Conservation (phyloP, 2,329 filamentous ascomycete genomes). For the Mariannaea sp. region DNA sequence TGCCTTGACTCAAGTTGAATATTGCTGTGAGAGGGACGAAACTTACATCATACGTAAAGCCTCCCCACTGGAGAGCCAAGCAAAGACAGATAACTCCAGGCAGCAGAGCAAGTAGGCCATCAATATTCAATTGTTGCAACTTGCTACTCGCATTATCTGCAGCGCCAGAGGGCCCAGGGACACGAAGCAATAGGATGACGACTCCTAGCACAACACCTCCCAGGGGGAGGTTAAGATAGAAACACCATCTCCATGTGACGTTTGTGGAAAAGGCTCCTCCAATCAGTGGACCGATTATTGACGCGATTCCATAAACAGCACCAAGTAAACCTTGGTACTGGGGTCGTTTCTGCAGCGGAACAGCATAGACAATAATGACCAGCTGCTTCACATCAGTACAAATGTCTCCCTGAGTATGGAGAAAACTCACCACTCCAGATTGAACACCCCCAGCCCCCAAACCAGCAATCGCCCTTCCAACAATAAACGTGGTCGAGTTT, state of each 20-base stretch:
- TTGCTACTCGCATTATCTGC: conserved; percentile 43
- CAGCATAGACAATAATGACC: conserved; percentile 33
- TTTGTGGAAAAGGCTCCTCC: conserved; percentile 1
- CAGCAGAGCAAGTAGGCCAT: conserved; percentile 57
- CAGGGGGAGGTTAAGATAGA: conserved; percentile 10
- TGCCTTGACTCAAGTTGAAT: neutral
- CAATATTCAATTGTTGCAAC: conserved; percentile 54
- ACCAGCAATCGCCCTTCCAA: neutral
- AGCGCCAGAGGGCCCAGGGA: conserved; percentile 16
- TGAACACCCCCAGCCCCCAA: neutral
- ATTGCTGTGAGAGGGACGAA: too few species aligned
- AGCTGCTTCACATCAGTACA: neutral
- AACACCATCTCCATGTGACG: conserved; percentile 9
- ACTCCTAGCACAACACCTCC: conserved; percentile 34
- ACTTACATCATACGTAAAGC: conserved; percentile 39
- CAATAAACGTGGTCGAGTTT: neutral
- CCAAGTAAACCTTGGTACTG: conserved; percentile 17
- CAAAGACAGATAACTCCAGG: conserved; percentile 54
- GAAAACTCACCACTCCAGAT: neutral
- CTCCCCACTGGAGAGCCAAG: conserved; percentile 55
- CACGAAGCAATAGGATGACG: conserved; percentile 31
- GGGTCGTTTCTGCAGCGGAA: conserved; percentile 46
- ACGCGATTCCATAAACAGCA: conserved; percentile 2
- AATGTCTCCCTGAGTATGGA: conserved; percentile 31
- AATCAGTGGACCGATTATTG: neutral